These are phyloP conservation scores for Hyphodiscus hymeniophilus DNA, from an alignment of 495 filamentous ascomycete genomes.

Conservation along the genomic window DNA sequence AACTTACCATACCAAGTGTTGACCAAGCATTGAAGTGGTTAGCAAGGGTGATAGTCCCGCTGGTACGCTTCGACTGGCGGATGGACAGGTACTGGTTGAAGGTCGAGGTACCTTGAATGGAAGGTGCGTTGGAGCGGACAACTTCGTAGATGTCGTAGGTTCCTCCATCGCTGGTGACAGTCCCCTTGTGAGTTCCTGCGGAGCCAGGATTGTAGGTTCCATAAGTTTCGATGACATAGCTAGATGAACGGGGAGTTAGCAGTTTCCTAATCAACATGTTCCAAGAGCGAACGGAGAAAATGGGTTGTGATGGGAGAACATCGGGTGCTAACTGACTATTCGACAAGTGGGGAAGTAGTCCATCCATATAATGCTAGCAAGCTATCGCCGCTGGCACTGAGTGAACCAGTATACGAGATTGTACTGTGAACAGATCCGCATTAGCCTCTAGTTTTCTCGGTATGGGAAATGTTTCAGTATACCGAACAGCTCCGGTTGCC, in stretches of 20 bases:
- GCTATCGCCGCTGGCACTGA: not conserved
- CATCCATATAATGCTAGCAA: not conserved
- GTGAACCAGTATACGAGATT: not conserved
- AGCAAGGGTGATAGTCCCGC: slow-evolving; percentile 14
- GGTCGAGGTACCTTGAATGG: slow-evolving; percentile 45
- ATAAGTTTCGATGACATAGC: not conserved
- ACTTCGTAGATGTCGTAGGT: slow-evolving; percentile 57
- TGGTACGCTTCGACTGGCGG: slow-evolving; percentile 36
- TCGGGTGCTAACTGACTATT: too few species aligned
- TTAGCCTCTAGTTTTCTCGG: too few species aligned
- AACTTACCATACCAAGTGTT: slow-evolving; percentile 23
- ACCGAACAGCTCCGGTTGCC: too few species aligned
- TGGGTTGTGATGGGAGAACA: too few species aligned
- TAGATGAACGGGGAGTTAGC: too few species aligned
- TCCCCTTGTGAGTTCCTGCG: slow-evolving; percentile 31
- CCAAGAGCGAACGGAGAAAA: too few species aligned
- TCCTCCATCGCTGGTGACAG: slow-evolving; percentile 46
- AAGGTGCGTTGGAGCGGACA: slow-evolving; percentile 48
- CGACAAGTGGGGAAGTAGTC: not conserved
- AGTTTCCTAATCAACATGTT: too few species aligned
- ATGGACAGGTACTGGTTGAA: slow-evolving; percentile 52
- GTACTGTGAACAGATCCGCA: too few species aligned
- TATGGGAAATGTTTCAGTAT: too few species aligned
- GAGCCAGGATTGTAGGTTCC: not conserved
- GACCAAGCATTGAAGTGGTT: slow-evolving; percentile 30